phyloP scores from a whole-genome alignment of 345 rosid species.

The Populus pruinosa region DNA sequence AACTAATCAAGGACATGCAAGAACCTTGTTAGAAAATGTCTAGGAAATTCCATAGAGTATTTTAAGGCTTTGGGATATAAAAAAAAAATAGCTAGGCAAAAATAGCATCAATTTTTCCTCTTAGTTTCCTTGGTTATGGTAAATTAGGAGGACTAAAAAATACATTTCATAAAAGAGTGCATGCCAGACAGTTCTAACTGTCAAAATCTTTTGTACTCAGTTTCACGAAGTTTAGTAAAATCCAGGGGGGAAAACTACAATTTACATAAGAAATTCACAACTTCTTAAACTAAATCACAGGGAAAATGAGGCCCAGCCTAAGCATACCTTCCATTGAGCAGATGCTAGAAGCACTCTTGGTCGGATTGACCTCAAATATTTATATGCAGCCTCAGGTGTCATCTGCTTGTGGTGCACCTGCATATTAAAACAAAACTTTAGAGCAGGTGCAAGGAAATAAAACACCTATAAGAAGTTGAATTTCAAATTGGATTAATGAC shows the following conservation, averaged over 20 bases:
- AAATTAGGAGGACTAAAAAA: neutral
- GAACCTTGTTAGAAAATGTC: neutral
- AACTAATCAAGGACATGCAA: neutral
- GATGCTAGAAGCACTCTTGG: slow-evolving; percentile 89
- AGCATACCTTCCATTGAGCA: slow-evolving; percentile 80
- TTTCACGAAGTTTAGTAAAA: neutral
- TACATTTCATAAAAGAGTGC: neutral
- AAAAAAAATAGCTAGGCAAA: neutral
- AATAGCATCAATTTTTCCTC: neutral
- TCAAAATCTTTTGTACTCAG: neutral
- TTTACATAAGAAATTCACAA: neutral
- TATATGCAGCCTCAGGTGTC: slow-evolving; percentile 85
- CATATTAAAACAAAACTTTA: slow-evolving; percentile 6
- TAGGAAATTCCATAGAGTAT: neutral
- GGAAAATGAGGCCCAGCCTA: neutral
- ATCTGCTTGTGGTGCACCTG: slow-evolving; percentile 79
- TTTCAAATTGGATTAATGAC: slow-evolving; percentile 34
- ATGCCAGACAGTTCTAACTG: neutral
- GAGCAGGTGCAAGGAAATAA: neutral
- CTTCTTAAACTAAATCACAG: neutral
- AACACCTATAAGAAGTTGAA: neutral
- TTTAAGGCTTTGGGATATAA: neutral
- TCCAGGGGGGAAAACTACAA: neutral
- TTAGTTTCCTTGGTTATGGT: neutral
- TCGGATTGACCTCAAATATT: slow-evolving; percentile 68